Conservation (phyloP, 177 flowering plant genomes). For the Vitis hybrid region DNA sequence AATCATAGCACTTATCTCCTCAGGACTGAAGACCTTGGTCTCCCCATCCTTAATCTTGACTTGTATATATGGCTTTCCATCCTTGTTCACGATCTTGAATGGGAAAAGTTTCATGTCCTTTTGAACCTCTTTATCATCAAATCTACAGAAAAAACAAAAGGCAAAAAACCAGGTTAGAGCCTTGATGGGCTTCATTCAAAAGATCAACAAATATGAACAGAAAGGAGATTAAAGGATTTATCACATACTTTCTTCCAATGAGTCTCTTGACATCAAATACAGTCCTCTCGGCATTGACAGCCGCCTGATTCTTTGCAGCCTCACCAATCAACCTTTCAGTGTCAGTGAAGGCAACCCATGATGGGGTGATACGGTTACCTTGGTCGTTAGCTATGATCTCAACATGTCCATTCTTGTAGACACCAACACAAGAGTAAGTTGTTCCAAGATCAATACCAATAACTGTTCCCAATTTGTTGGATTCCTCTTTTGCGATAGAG, state of each 20-base stretch:
- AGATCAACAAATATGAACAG: no score
- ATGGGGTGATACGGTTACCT: no score
- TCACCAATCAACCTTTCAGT: slow-evolving; percentile 30
- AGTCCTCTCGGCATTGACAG: slow-evolving; percentile 25
- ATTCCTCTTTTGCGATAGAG: slow-evolving; percentile 35
- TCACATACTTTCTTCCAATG: slow-evolving; percentile 21
- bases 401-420: no score
- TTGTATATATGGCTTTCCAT: background rate
- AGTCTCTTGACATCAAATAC: slow-evolving; percentile 28
- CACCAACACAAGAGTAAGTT: no score
- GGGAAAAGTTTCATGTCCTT: slow-evolving; percentile 5
- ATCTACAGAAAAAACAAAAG: background rate
- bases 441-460: slow-evolving; percentile 27
- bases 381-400: no score
- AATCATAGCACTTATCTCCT: background rate
- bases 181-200: background rate
- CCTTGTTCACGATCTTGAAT: background rate
- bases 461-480: slow-evolving; percentile 48
- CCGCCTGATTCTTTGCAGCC: slow-evolving; percentile 36
- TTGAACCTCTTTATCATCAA: slow-evolving; percentile 1
- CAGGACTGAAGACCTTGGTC: slow-evolving; percentile 6
- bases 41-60: slow-evolving; percentile 4
- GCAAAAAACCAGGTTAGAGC: background rate
- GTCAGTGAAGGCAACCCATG: slow-evolving; percentile 15
- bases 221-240: background rate